phyloP scores from a whole-genome alignment of 1,284 basidiomycete species.

The Malassezia brasiliensis region DNA sequence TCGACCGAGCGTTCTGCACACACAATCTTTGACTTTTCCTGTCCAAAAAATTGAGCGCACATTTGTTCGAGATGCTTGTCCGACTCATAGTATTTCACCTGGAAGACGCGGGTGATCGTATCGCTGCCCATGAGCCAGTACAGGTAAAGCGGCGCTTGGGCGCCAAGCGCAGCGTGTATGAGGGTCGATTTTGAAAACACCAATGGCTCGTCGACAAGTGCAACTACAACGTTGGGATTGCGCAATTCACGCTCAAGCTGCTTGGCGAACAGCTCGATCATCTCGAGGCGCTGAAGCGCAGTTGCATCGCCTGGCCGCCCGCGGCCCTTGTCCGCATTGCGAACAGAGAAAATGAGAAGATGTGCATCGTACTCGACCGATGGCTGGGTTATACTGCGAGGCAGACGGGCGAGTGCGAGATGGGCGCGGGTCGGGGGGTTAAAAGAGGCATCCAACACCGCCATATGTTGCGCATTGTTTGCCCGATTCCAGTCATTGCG shows the following conservation, averaged over 20 bases:
- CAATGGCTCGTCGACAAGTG: conserved; percentile 72
- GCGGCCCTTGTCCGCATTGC: conserved; percentile 73
- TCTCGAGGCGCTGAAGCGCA: conserved; percentile 36
- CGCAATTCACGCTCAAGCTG: conserved; percentile 20
- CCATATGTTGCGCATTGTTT: conserved; percentile 34
- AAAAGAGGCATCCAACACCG: conserved; percentile 79
- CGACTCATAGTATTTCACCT: conserved; percentile 63
- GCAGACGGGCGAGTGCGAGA: conserved; percentile 60
- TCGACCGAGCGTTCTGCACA: conserved; percentile 22
- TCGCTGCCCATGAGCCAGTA: conserved; percentile 74
- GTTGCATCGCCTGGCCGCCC: conserved; percentile 58
- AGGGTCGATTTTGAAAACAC: conserved; percentile 71
- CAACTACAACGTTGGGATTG: conserved; percentile 57
- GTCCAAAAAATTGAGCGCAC: conserved; percentile 57
- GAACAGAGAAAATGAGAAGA: conserved; percentile 71
- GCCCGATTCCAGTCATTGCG: conserved; percentile 17
- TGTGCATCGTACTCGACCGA: conserved; percentile 59
- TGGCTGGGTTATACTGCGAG: neutral
- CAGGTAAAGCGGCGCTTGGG: conserved; percentile 39
- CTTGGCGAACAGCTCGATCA: conserved; percentile 46
- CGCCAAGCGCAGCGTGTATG: neutral
- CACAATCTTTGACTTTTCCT: conserved; percentile 59
- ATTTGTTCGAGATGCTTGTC: conserved; percentile 55
- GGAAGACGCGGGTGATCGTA: conserved; percentile 74
- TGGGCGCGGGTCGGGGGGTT: conserved; percentile 88